phyloP scores from a whole-genome alignment of 345 rosid species.

The Salix suchowensis region DNA sequence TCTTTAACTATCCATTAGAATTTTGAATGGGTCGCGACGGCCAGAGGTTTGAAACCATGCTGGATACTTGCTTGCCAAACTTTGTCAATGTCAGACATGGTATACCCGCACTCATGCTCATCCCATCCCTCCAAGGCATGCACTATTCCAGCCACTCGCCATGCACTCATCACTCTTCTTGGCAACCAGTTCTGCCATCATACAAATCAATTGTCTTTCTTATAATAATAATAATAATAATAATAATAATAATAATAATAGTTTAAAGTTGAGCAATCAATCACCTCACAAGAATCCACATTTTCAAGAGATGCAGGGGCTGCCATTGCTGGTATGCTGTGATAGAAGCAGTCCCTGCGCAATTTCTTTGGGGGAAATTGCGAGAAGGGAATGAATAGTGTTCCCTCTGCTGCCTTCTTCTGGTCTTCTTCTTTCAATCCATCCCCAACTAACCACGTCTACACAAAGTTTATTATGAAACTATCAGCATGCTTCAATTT shows the following conservation, averaged over 20 bases:
- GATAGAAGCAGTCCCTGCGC: constrained; percentile 53
- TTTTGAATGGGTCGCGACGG: too few relatives aligned
- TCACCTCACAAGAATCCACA: constrained; percentile 79
- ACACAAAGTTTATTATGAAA: background rate
- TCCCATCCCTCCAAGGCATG: constrained; percentile 62
- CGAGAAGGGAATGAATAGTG: constrained; percentile 60
- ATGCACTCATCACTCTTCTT: constrained; percentile 76
- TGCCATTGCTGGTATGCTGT: constrained; percentile 55
- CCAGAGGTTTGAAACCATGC: constrained; percentile 53
- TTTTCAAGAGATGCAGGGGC: constrained; percentile 50
- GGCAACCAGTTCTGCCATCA: constrained; percentile 56
- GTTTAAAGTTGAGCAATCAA: background rate
- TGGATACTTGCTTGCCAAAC: constrained; percentile 58
- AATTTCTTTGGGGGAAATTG: constrained; percentile 46
- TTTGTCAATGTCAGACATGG: constrained; percentile 28
- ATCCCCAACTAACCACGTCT: constrained; percentile 69
- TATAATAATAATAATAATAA: background rate
- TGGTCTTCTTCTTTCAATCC: constrained; percentile 47
- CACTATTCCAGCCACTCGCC: constrained; percentile 58
- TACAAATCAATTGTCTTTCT: background rate
- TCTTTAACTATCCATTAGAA: too few relatives aligned
- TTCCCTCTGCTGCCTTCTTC: constrained; percentile 45
- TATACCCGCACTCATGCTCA: constrained; percentile 56
- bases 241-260: background rate
- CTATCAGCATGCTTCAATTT: too few relatives aligned